Percentiles rank a stretch among this genome's conserved stretches.
phyloP scores from a whole-genome alignment of 495 filamentous ascomycete genomes.

The Amphirosellinia nigrospora region DNA sequence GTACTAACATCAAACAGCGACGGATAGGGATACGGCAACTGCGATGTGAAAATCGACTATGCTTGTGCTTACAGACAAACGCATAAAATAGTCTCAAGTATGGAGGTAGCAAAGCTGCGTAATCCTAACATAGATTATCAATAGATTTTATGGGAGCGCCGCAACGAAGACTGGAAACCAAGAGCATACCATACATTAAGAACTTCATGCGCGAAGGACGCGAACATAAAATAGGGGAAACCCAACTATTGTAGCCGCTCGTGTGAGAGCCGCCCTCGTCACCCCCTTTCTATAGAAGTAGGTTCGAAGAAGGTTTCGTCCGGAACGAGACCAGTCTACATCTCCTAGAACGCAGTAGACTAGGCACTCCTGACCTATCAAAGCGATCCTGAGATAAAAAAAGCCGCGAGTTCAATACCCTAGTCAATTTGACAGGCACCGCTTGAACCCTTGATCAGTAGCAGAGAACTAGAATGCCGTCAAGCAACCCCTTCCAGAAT shows the following conservation, averaged over 20 bases:
- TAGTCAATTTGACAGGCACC: background rate
- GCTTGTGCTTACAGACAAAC: background rate
- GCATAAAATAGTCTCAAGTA: background rate
- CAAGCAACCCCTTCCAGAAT: background rate
- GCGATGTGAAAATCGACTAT: background rate
- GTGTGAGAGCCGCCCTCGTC: background rate
- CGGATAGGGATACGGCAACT: background rate
- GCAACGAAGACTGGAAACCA: background rate
- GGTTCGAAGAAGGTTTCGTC: background rate
- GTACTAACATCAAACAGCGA: background rate
- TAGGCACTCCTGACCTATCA: background rate
- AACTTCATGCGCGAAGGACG: background rate
- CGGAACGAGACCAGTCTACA: background rate
- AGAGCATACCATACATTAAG: background rate
- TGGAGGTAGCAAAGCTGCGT: background rate
- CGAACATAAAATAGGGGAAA: background rate
- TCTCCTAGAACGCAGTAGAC: background rate
- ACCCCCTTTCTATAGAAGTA: background rate
- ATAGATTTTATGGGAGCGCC: background rate
- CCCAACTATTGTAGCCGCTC: background rate
- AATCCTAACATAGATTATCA: background rate
- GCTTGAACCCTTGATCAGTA: background rate
- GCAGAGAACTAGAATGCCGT: slow-evolving; percentile 1
- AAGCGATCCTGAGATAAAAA: background rate
- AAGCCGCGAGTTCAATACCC: background rate